Evolutionary conservation across 768 basidiomycete genomes (phyloP).

Genomic region (Tulasnella calospora): DNA sequence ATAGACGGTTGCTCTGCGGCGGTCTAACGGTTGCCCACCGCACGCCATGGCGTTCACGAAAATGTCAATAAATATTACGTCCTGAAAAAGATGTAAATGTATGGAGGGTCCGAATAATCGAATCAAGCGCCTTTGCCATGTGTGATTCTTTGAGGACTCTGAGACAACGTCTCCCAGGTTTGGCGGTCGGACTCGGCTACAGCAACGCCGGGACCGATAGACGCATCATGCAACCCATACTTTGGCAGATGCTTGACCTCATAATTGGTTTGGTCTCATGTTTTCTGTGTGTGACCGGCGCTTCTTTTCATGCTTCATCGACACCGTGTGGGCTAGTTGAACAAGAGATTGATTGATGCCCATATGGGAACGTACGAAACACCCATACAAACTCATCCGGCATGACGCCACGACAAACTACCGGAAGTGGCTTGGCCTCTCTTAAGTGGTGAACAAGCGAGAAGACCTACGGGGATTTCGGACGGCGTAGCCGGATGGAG

Average conservation of each 20-base stretch:
- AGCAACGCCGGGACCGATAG: background rate
- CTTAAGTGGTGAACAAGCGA: background rate
- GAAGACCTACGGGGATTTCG: background rate
- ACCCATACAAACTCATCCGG: background rate
- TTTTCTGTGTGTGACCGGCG: background rate
- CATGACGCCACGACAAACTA: background rate
- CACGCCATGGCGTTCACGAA: background rate
- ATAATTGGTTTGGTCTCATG: background rate
- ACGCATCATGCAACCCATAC: background rate
- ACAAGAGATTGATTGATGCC: background rate
- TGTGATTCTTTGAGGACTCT: background rate
- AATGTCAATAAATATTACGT: background rate
- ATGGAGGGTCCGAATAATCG: background rate
- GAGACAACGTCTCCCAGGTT: background rate
- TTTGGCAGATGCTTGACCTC: background rate
- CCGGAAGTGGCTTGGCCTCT: background rate
- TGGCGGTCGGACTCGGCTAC: background rate
- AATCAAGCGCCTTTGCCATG: background rate
- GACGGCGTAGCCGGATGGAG: background rate
- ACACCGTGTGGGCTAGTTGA: background rate
- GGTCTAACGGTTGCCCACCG: background rate
- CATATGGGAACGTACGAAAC: background rate
- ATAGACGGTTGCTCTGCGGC: background rate
- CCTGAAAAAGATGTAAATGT: background rate
- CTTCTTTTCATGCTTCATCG: background rate